phyloP scores from a whole-genome alignment of 2,329 filamentous ascomycete species.

The Colletotrichum musae region DNA sequence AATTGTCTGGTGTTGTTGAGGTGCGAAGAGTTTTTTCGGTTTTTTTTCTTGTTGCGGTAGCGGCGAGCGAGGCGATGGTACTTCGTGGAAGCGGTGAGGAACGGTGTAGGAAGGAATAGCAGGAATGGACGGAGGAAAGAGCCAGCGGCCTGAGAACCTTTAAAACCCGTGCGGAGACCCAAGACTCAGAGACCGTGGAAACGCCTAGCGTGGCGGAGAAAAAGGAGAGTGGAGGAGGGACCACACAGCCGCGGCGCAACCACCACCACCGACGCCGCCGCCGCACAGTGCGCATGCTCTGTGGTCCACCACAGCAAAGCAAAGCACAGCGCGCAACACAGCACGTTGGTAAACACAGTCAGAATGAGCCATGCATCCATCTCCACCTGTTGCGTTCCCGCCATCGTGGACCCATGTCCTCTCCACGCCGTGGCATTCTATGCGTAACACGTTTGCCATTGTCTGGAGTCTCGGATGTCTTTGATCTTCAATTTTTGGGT shows the following conservation, averaged over 20 bases:
- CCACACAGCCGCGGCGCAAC: conserved; percentile 2
- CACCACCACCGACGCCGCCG: conserved; percentile 8
- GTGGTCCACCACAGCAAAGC: too few relatives aligned
- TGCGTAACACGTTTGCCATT: conserved; percentile 22
- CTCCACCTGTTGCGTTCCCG: conserved; percentile 18
- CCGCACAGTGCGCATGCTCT: neutral
- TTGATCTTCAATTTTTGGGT: neutral
- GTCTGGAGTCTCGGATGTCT: conserved; percentile 13
- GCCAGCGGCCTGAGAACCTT: conserved; percentile 27
- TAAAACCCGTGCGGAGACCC: conserved; percentile 17
- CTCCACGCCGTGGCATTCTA: conserved; percentile 26
- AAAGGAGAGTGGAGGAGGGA: conserved; percentile 1
- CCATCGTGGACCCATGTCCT: conserved; percentile 3
- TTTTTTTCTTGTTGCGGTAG: conserved; percentile 24
- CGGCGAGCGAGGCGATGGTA: conserved; percentile 2
- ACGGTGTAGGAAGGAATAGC: conserved; percentile 28
- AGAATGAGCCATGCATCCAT: conserved; percentile 3
- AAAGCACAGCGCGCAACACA: neutral
- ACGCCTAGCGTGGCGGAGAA: conserved; percentile 36
- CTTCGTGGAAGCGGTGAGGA: conserved; percentile 32
- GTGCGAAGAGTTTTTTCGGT: conserved; percentile 8
- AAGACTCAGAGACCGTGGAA: conserved; percentile 22
- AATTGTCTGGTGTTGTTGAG: conserved; percentile 16
- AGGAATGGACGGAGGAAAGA: conserved; percentile 4
- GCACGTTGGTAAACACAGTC: neutral